A percentile compares a stretch with the other conserved stretches of the same genome.
Evolutionary conservation across 1,284 basidiomycete genomes (phyloP).

Genomic region (Irpex sp.): DNA sequence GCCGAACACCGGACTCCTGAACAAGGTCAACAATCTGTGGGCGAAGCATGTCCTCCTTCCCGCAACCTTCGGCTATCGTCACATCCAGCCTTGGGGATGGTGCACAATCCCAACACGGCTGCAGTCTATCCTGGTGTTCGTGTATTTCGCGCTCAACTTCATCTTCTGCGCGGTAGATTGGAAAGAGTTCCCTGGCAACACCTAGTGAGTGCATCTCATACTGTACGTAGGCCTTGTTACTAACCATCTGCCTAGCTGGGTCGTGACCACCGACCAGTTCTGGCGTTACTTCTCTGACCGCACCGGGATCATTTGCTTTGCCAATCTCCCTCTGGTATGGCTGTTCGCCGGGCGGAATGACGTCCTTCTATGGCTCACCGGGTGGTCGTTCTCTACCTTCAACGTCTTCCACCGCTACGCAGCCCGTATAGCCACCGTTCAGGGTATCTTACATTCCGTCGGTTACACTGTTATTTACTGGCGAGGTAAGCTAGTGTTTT

Average conservation of each 20-base stretch:
- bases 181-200: background rate
- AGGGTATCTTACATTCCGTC: background rate
- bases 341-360: background rate
- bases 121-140: background rate
- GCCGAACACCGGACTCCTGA: background rate
- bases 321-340: background rate
- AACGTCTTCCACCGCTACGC: background rate
- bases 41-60: background rate
- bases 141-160: background rate
- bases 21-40: background rate
- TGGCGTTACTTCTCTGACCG: background rate
- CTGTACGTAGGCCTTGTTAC: too few relatives aligned
- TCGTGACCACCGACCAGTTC: background rate
- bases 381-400: background rate
- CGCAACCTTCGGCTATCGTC: background rate
- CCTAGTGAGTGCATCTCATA: background rate
- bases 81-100: background rate
- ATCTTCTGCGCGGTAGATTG: background rate
- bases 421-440: background rate
- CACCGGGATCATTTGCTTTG: background rate
- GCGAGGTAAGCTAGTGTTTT: background rate
- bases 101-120: background rate
- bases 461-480: background rate
- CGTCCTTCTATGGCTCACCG: background rate
- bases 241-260: background rate